Evolutionary conservation across 495 filamentous ascomycete species (phyloP).

Genomic region (Sordaria brevicollis): DNA sequence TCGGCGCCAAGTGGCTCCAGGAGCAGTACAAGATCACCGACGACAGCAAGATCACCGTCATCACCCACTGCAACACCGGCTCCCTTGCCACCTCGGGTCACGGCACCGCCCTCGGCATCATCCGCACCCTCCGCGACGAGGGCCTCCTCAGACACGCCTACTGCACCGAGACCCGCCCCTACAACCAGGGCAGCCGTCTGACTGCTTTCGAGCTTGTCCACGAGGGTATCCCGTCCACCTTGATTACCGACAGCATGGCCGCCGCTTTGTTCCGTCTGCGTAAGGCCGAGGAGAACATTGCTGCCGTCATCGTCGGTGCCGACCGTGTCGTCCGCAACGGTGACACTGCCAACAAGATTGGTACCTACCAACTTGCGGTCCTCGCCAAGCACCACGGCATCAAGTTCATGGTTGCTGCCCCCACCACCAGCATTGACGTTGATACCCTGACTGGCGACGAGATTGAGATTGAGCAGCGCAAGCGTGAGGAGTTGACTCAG

Average conservation of each 20-base stretch:
- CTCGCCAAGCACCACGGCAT: constrained; percentile 76
- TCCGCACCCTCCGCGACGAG: constrained; percentile 66
- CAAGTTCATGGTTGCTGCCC: constrained; percentile 92
- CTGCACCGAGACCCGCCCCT: constrained; percentile 94
- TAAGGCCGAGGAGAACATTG: constrained; percentile 48
- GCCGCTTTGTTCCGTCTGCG: constrained; percentile 61
- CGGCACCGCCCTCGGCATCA: constrained; percentile 88
- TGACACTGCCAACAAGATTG: constrained; percentile 97
- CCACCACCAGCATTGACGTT: constrained; percentile 87
- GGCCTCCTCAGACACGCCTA: constrained; percentile 65
- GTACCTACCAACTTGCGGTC: constrained; percentile 86
- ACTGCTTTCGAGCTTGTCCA: constrained; percentile 94
- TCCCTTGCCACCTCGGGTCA: constrained; percentile 94
- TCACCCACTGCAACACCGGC: constrained; percentile 98
- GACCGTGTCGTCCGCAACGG: constrained; percentile 94
- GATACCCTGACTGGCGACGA: constrained; percentile 59
- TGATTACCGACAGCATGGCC: constrained; percentile 97
- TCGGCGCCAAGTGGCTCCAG: constrained; percentile 76
- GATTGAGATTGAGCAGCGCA: constrained; percentile 83
- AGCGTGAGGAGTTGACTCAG: constrained; percentile 65
- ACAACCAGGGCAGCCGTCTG: constrained; percentile 92
- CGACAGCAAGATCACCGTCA: constrained; percentile 49
- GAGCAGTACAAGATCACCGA: constrained; percentile 29
- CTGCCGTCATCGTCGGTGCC: constrained; percentile 85
- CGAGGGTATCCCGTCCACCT: constrained; percentile 81